Percentiles rank a stretch among this genome's conserved stretches.
phyloP scores from a whole-genome alignment of 2,329 filamentous ascomycete genomes.

The Diaporthe ilicicola region DNA sequence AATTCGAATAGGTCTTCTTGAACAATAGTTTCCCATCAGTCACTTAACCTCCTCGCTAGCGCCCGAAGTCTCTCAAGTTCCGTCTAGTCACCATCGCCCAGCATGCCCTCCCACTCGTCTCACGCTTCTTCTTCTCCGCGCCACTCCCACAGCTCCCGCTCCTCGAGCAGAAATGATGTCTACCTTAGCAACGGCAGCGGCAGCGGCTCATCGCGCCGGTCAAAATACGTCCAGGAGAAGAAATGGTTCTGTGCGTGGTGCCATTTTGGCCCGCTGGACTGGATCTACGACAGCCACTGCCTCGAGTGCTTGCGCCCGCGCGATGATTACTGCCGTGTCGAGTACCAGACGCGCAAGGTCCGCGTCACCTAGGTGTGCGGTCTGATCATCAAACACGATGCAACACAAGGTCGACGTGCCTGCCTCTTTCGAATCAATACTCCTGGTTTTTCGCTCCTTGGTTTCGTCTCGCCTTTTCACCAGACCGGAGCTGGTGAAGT shows the following conservation, averaged over 20 bases:
- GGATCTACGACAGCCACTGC: background rate
- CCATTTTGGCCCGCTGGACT: slow-evolving; percentile 7
- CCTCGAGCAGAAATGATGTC: slow-evolving; percentile 1
- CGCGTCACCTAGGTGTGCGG: background rate
- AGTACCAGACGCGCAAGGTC: background rate
- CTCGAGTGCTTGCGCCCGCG: background rate
- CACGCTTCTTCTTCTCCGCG: background rate
- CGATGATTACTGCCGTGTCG: slow-evolving; percentile 1
- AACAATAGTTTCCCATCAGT: background rate
- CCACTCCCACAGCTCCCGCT: background rate
- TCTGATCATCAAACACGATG: background rate
- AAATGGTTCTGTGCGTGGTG: slow-evolving; percentile 11
- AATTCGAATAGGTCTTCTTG: background rate
- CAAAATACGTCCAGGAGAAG: slow-evolving; percentile 1
- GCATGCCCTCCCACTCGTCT: background rate
- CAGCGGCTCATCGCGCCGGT: background rate
- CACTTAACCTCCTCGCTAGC: background rate
- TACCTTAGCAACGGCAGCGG: background rate
- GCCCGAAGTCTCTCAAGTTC: background rate
- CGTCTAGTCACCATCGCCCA: background rate
- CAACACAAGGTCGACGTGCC: background rate
- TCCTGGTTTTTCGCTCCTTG: background rate
- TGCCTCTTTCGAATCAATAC: background rate
- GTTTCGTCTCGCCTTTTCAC: background rate
- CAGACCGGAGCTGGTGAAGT: background rate